These are phyloP conservation scores for Penicillium bialowiezense DNA, from an alignment of 495 filamentous ascomycete species.

Conservation along the genomic window DNA sequence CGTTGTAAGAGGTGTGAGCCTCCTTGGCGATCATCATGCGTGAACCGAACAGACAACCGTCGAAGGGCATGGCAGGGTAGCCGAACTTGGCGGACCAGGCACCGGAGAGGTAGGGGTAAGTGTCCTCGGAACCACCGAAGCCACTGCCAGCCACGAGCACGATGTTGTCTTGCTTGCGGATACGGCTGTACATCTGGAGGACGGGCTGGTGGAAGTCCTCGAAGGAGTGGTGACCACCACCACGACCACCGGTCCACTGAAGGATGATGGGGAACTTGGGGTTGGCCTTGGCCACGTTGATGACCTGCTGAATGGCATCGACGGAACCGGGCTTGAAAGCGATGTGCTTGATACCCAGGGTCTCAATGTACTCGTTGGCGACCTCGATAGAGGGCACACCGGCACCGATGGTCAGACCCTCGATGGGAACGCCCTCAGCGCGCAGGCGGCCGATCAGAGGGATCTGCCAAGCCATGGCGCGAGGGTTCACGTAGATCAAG, in stretches of 20 bases:
- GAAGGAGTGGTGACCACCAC: conserved; percentile 51
- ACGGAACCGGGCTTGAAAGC: conserved; percentile 49
- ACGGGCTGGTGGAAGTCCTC: conserved; percentile 52
- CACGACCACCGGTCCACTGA: conserved; percentile 52
- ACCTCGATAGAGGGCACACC: conserved; percentile 51
- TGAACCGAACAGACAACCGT: conserved; percentile 45
- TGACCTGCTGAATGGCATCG: conserved; percentile 43
- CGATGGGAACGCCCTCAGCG: conserved; percentile 85
- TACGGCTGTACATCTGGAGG: conserved; percentile 40
- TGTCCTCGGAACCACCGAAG: conserved; percentile 45
- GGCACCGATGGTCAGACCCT: conserved; percentile 66
- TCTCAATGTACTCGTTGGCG: conserved; percentile 44
- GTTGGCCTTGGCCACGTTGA: conserved; percentile 44
- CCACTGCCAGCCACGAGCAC: conserved; percentile 49
- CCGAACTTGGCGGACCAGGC: conserved; percentile 39
- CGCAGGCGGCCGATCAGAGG: conserved; percentile 82
- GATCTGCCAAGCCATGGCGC: conserved; percentile 97
- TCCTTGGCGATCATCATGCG: conserved; percentile 60
- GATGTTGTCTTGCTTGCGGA: conserved; percentile 45
- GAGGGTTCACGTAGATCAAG: conserved; percentile 93
- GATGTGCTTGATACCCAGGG: conserved; percentile 46
- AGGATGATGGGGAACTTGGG: conserved; percentile 46
- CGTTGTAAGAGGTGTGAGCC: conserved; percentile 86
- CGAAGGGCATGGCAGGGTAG: conserved; percentile 47
- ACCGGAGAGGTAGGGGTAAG: conserved; percentile 48